A percentile compares a stretch with the other conserved stretches of the same genome.
phyloP scores from a whole-genome alignment of 2,329 filamentous ascomycete species.

The Coniochaeta prunicola region DNA sequence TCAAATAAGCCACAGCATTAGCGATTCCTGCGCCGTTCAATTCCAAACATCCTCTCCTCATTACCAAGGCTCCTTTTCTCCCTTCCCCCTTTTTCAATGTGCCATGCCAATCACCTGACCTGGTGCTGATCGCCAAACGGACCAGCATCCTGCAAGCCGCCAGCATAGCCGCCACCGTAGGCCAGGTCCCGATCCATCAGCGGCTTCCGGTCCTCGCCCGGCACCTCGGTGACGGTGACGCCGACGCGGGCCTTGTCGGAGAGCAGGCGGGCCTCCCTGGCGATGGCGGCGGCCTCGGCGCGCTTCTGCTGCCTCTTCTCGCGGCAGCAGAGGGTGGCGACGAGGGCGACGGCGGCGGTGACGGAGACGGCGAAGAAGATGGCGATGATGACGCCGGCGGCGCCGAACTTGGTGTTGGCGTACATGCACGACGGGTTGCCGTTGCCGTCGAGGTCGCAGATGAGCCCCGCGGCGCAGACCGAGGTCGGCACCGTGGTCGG shows the following conservation, averaged over 20 bases:
- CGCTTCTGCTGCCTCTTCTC: conserved; percentile 38
- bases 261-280: conserved; percentile 29
- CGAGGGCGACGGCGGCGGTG: conserved; percentile 25
- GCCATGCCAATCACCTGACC: not conserved
- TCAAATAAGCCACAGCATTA: not conserved
- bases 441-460: conserved; percentile 34
- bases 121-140: conserved; percentile 2
- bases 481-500: conserved; percentile 23
- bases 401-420: conserved; percentile 29
- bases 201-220: conserved; percentile 6
- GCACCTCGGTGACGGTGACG: not conserved
- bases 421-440: conserved; percentile 36
- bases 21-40: not conserved
- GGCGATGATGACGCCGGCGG: conserved; percentile 39
- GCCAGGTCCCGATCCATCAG: conserved; percentile 14
- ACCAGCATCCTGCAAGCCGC: not conserved
- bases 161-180: not conserved
- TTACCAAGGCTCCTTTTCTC: not conserved
- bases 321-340: conserved; percentile 45
- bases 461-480: conserved; percentile 33
- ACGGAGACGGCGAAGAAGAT: conserved; percentile 37
- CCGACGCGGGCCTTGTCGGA: conserved; percentile 18
- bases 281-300: conserved; percentile 40
- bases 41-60: not conserved
- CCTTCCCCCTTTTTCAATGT: not conserved